These are phyloP conservation scores for Aristolochia contorta DNA, from an alignment of 164 flowering plant genomes.

Conservation along the genomic window DNA sequence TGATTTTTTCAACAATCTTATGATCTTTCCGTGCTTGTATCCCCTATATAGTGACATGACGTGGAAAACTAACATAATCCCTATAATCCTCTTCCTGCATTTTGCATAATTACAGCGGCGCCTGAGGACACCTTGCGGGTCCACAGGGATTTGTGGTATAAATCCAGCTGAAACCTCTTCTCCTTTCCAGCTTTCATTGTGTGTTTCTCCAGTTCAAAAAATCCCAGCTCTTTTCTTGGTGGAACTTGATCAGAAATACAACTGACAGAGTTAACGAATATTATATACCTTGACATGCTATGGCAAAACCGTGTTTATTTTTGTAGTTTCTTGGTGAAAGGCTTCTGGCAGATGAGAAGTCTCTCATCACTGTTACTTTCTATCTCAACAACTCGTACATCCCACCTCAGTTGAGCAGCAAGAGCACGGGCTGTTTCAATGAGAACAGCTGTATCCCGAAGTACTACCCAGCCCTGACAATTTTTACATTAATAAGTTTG, in stretches of 20 bases:
- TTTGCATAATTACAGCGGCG: conserved; percentile 42
- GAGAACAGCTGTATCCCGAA: conserved; percentile 48
- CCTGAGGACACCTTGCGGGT: conserved; percentile 64
- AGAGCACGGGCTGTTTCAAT: conserved; percentile 68
- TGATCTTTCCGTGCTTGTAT: conserved; percentile 11
- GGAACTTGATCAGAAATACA: conserved; percentile 21
- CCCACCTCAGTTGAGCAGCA: conserved; percentile 72
- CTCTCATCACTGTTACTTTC: conserved; percentile 74
- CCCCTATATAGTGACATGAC: conserved; percentile 18
- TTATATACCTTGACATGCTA: conserved; percentile 15
- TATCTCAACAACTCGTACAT: conserved; percentile 75
- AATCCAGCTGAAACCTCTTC: conserved; percentile 9
- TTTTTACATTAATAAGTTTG: too few relatives aligned
- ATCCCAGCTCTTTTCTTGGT: conserved; percentile 14
- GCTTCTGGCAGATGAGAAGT: conserved; percentile 91
- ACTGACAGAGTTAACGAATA: conserved; percentile 27
- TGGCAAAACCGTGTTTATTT: conserved; percentile 12
- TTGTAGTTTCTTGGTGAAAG: conserved; percentile 65
- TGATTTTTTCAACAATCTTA: conserved; percentile 33
- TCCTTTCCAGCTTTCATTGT: neutral
- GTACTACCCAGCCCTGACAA: conserved; percentile 90
- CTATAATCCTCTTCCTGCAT: neutral
- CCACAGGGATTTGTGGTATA: conserved; percentile 34
- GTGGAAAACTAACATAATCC: conserved; percentile 10
- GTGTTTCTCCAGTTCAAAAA: conserved; percentile 21